phyloP scores from a whole-genome alignment of 306 rosid species.

The Dalbergia cochinchinensis region DNA sequence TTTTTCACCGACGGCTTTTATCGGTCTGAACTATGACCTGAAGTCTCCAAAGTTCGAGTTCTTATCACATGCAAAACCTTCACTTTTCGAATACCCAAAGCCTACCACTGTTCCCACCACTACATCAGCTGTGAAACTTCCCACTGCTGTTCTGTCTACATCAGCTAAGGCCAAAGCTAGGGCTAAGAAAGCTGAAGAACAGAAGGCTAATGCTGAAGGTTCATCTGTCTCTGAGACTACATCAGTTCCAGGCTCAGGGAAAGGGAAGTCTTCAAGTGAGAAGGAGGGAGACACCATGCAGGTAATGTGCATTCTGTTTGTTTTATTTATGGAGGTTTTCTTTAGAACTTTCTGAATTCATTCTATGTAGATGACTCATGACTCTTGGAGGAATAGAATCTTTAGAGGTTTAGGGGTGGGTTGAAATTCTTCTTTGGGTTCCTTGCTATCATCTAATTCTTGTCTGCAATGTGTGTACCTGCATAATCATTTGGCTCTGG shows the following conservation, averaged over 20 bases:
- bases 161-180: constrained; percentile 98
- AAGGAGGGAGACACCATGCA: constrained; percentile 93
- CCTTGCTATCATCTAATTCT: background rate
- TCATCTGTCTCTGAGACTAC: constrained; percentile 65
- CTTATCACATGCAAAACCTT: constrained; percentile 92
- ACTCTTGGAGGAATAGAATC: constrained; percentile 1
- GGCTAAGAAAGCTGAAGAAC: constrained; percentile 97
- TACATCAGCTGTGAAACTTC: constrained; percentile 92
- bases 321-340: constrained; percentile 24
- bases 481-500: background rate
- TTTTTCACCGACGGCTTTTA: constrained; percentile 92
- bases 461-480: too few relatives aligned
- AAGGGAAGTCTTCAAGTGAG: constrained; percentile 78
- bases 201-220: constrained; percentile 82
- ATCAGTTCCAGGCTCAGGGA: constrained; percentile 63
- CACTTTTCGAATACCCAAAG: constrained; percentile 93
- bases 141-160: constrained; percentile 95
- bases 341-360: background rate
- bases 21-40: constrained; percentile 90
- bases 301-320: constrained; percentile 56
- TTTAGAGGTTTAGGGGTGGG: background rate
- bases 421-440: background rate
- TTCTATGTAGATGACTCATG: background rate
- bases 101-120: constrained; percentile 82
- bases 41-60: constrained; percentile 93